phyloP scores from a whole-genome alignment of 345 rosid species.

The Heritiera fomes region DNA sequence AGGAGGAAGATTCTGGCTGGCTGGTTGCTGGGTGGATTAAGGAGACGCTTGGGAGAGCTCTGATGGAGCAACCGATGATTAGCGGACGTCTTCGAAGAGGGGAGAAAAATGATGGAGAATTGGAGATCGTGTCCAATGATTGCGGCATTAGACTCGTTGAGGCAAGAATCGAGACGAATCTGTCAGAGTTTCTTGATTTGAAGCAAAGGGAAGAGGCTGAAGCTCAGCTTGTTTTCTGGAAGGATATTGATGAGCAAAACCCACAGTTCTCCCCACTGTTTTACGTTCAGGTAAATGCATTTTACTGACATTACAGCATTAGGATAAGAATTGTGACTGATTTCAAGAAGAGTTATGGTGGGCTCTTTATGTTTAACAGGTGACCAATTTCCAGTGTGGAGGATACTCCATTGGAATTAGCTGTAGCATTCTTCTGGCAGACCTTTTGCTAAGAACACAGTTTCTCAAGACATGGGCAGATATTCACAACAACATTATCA shows the following conservation, averaged over 20 bases:
- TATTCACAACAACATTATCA: slow-evolving; percentile 43
- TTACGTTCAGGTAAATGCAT: slow-evolving; percentile 57
- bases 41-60: slow-evolving; percentile 63
- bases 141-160: slow-evolving; percentile 69
- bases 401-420: slow-evolving; percentile 89
- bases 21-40: slow-evolving; percentile 66
- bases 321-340: neutral
- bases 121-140: slow-evolving; percentile 76
- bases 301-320: neutral
- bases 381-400: slow-evolving; percentile 80
- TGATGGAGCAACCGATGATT: slow-evolving; percentile 60
- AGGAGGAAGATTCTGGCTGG: slow-evolving; percentile 60
- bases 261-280: slow-evolving; percentile 74
- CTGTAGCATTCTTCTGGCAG: slow-evolving; percentile 72
- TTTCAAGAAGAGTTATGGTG: neutral
- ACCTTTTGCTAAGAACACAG: slow-evolving; percentile 39
- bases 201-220: slow-evolving; percentile 43
- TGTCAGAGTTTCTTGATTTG: slow-evolving; percentile 53
- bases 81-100: slow-evolving; percentile 57
- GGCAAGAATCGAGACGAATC: slow-evolving; percentile 41
- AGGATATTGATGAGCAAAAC: slow-evolving; percentile 59
- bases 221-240: slow-evolving; percentile 68
- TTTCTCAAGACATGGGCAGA: slow-evolving; percentile 61
- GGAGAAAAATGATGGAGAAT: slow-evolving; percentile 40
- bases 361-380: slow-evolving; percentile 35